These are phyloP conservation scores for Esteya vermicola DNA, from an alignment of 2,329 filamentous ascomycete species.

Conservation along the genomic window DNA sequence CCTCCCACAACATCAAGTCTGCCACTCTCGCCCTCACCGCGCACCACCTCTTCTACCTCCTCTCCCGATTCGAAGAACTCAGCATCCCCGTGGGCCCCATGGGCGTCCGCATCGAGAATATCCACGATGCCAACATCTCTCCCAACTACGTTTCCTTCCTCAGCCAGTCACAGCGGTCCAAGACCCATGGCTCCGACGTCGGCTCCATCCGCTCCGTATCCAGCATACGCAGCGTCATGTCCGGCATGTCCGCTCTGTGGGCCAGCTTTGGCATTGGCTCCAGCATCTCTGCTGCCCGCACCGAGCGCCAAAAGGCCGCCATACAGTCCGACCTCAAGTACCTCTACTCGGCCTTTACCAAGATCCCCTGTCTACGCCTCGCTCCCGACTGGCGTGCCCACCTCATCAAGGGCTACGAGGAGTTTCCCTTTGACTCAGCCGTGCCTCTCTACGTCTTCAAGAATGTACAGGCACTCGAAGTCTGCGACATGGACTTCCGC, in stretches of 20 bases:
- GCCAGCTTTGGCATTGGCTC: constrained; percentile 72
- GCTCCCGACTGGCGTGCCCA: constrained; percentile 87
- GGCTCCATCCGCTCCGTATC: constrained; percentile 92
- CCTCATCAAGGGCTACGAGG: constrained; percentile 84
- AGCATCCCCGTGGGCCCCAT: constrained; percentile 84
- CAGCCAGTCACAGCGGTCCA: constrained; percentile 66
- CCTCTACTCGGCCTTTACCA: constrained; percentile 94
- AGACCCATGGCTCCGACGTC: constrained; percentile 65
- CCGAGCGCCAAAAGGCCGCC: constrained; percentile 78
- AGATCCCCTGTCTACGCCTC: constrained; percentile 82
- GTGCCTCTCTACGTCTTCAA: constrained; percentile 97
- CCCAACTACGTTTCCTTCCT: constrained; percentile 95
- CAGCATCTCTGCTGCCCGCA: constrained; percentile 65
- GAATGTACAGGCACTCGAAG: constrained; percentile 84
- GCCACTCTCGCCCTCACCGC: constrained; percentile 86
- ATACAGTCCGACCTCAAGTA: constrained; percentile 84
- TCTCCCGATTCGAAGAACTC: constrained; percentile 89
- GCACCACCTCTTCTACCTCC: constrained; percentile 91
- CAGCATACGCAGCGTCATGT: constrained; percentile 94
- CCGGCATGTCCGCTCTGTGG: constrained; percentile 89
- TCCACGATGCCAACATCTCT: constrained; percentile 74
- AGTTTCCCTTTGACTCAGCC: constrained; percentile 95
- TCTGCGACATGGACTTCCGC: constrained; percentile 89
- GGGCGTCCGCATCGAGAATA: constrained; percentile 89
- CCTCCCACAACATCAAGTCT: constrained; percentile 73